Conservation (phyloP, 257 asterid genomes). For the Jacaranda mimosifolia region DNA sequence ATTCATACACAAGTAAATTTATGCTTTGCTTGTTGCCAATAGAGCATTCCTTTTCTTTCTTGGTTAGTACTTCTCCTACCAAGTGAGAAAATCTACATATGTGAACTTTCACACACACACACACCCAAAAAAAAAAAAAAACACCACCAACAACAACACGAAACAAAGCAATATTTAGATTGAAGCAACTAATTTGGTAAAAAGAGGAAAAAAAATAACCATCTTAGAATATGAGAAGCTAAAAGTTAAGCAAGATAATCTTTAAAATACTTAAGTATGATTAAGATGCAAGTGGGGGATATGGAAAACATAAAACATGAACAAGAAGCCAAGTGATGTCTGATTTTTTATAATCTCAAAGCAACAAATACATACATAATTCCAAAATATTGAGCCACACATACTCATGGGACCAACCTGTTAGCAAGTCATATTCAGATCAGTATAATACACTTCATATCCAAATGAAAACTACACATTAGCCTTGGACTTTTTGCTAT, state of each 20-base stretch:
- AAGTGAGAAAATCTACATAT: too few relatives aligned
- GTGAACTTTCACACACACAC: too few relatives aligned
- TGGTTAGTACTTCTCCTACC: too few relatives aligned
- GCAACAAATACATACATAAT: not conserved
- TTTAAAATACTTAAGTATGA: not conserved
- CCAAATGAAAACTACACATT: slow-evolving; percentile 22
- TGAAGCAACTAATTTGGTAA: too few relatives aligned
- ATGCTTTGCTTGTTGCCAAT: too few relatives aligned
- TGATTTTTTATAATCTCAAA: not conserved
- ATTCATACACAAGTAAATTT: too few relatives aligned
- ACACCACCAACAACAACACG: too few relatives aligned
- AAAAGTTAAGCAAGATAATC: not conserved
- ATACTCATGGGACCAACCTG: slow-evolving; percentile 35
- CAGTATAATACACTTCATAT: slow-evolving; percentile 15
- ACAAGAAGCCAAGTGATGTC: not conserved
- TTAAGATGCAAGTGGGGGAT: not conserved
- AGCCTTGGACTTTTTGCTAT: slow-evolving; percentile 30
- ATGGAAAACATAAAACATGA: not conserved
- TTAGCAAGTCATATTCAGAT: slow-evolving; percentile 31
- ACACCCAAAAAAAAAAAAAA: too few relatives aligned
- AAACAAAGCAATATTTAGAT: too few relatives aligned
- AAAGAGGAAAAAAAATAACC: too few relatives aligned
- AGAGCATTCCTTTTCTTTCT: too few relatives aligned
- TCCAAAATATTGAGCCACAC: not conserved
- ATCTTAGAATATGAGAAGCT: not conserved